Percentiles rank a stretch among this genome's conserved stretches.
These are phyloP conservation scores for Jamesozyma gamospora DNA, from an alignment of 805 yeast genomes.

Conservation along the genomic window DNA sequence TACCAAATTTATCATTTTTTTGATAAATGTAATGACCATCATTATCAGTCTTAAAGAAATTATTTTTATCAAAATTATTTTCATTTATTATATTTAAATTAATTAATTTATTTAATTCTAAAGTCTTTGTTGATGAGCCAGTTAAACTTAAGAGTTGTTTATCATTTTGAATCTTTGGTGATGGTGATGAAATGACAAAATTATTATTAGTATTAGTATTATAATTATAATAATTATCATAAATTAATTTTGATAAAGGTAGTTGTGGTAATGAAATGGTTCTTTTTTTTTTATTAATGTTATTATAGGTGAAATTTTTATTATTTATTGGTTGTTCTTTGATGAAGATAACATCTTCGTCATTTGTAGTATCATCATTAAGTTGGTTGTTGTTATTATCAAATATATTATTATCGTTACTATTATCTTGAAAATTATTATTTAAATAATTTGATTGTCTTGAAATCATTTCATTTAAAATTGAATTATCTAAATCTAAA, in stretches of 20 bases:
- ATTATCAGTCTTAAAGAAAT: constrained; percentile 35
- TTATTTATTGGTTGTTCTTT: constrained; percentile 20
- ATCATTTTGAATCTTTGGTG: constrained; percentile 18
- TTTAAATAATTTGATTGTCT: constrained; percentile 18
- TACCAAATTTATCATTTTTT: constrained; percentile 52
- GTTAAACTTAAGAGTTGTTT: constrained; percentile 26
- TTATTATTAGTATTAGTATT: background rate
- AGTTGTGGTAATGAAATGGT: constrained; percentile 47
- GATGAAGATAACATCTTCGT: constrained; percentile 24
- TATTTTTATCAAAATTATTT: background rate
- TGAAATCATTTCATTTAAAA: constrained; percentile 13
- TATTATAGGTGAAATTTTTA: background rate
- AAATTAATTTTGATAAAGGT: constrained; percentile 37
- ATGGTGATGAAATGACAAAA: background rate
- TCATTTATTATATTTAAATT: constrained; percentile 13
- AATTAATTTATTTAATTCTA: constrained; percentile 23
- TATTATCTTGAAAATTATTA: constrained; percentile 14
- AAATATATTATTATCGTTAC: constrained; percentile 3
- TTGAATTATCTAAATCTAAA: too few relatives aligned
- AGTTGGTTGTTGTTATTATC: background rate
- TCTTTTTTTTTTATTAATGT: constrained; percentile 32
- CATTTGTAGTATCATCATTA: constrained; percentile 7
- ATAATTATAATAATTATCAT: constrained; percentile 12
- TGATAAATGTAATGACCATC: constrained; percentile 67
- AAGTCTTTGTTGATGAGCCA: constrained; percentile 26